phyloP scores from a whole-genome alignment of 495 filamentous ascomycete genomes.

The Chaetomidium leptoderma region DNA sequence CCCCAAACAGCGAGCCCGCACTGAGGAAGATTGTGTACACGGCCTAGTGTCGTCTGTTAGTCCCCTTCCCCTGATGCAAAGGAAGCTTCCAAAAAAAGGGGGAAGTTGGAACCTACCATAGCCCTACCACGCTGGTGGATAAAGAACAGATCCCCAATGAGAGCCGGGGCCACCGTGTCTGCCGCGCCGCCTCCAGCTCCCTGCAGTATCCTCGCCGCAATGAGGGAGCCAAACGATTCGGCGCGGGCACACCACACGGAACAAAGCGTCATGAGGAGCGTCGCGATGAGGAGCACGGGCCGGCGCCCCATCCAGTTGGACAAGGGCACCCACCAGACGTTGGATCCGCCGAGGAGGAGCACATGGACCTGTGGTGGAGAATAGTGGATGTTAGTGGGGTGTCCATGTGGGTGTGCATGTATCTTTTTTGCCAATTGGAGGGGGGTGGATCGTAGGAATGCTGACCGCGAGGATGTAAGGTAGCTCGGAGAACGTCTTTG shows the following conservation, averaged over 20 bases:
- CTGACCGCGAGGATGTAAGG: conserved; percentile 4
- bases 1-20: background rate
- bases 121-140: conserved; percentile 6
- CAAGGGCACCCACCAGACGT: conserved; percentile 10
- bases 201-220: background rate
- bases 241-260: background rate
- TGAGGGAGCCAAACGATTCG: background rate
- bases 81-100: too few relatives aligned
- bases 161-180: background rate
- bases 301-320: conserved; percentile 9
- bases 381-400: background rate
- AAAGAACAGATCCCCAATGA: conserved; percentile 5
- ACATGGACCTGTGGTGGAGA: background rate
- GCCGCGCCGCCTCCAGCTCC: background rate
- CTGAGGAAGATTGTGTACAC: conserved; percentile 9
- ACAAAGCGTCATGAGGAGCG: conserved; percentile 6
- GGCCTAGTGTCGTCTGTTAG: background rate
- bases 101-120: background rate
- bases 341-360: background rate
- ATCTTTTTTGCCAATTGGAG: background rate
- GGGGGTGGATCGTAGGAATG: background rate
- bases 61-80: background rate
- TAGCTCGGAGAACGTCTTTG: background rate
- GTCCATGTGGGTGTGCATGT: too few relatives aligned
- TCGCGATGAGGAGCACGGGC: conserved; percentile 1